Evolutionary conservation across 768 basidiomycete genomes (phyloP).

Genomic region (Tylopilus plumbeoviolaceoides): DNA sequence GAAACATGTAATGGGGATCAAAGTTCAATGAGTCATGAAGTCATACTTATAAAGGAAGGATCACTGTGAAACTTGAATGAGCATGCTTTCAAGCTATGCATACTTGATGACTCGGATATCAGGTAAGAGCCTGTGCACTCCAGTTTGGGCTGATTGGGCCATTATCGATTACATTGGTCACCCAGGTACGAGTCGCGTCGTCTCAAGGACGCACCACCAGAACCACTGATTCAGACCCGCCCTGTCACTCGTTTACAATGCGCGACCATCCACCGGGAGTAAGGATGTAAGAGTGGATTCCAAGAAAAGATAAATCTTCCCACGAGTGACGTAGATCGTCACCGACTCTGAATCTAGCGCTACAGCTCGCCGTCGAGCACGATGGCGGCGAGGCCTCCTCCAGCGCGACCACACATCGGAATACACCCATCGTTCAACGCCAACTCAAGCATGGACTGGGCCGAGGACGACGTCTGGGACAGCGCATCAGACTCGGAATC

Average conservation of each 20-base stretch:
- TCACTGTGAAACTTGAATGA: neutral
- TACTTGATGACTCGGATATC: slow-evolving; percentile 2
- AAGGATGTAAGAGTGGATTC: slow-evolving; percentile 11
- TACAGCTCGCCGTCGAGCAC: slow-evolving; percentile 21
- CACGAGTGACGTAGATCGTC: slow-evolving; percentile 1
- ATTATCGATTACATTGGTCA: slow-evolving; percentile 11
- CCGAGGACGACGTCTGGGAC: slow-evolving; percentile 88
- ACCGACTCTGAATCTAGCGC: neutral
- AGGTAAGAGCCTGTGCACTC: neutral
- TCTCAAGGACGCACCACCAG: slow-evolving; percentile 22
- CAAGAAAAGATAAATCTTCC: slow-evolving; percentile 1
- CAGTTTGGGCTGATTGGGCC: slow-evolving; percentile 1
- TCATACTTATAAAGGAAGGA: no score
- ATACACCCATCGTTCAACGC: slow-evolving; percentile 48
- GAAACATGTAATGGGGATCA: no score
- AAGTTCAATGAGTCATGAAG: no score
- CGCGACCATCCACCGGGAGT: slow-evolving; percentile 13
- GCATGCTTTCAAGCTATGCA: neutral
- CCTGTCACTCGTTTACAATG: slow-evolving; percentile 17
- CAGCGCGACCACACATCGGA: slow-evolving; percentile 69
- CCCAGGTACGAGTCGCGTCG: slow-evolving; percentile 12
- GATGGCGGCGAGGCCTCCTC: slow-evolving; percentile 61
- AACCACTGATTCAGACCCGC: no score
- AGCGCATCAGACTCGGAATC: slow-evolving; percentile 77
- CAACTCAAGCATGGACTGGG: slow-evolving; percentile 58